phyloP scores from a whole-genome alignment of 441 rosid species.

The Heliophila coronopifolia region DNA sequence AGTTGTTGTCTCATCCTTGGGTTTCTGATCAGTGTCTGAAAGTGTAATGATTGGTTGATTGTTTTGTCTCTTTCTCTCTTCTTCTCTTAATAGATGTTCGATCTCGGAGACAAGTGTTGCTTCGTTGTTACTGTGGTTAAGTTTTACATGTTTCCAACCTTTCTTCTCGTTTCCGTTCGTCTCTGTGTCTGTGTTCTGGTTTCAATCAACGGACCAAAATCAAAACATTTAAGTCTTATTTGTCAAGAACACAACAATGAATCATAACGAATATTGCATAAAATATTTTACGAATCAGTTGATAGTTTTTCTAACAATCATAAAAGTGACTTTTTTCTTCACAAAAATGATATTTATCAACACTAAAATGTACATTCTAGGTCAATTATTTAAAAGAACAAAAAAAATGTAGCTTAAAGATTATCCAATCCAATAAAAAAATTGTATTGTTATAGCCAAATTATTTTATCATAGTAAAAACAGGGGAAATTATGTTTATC shows the following conservation, averaged over 20 bases:
- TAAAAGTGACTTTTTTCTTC: no score
- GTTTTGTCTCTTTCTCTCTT: slow-evolving; percentile 30
- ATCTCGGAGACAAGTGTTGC: slow-evolving; percentile 30
- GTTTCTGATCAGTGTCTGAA: slow-evolving; percentile 27
- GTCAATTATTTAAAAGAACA: background rate
- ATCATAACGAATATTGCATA: background rate
- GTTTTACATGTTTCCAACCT: slow-evolving; percentile 30
- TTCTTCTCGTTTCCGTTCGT: slow-evolving; percentile 20
- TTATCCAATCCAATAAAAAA: background rate
- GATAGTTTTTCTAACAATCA: background rate
- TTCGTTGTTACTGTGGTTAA: slow-evolving; percentile 28
- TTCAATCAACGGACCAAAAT: slow-evolving; percentile 10
- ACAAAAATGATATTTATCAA: no score
- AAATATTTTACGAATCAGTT: background rate
- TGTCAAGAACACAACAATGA: background rate
- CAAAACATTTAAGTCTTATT: background rate
- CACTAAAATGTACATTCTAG: background rate
- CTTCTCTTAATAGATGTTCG: slow-evolving; percentile 26
- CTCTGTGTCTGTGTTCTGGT: slow-evolving; percentile 28
- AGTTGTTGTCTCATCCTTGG: slow-evolving; percentile 28
- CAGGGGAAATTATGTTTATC: no score
- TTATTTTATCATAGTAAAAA: no score
- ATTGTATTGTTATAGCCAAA: no score
- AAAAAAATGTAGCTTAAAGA: background rate
- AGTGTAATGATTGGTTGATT: slow-evolving; percentile 5